Evolutionary conservation across 305 asterid genomes (phyloP).

Genomic region (Rubia peregrina): DNA sequence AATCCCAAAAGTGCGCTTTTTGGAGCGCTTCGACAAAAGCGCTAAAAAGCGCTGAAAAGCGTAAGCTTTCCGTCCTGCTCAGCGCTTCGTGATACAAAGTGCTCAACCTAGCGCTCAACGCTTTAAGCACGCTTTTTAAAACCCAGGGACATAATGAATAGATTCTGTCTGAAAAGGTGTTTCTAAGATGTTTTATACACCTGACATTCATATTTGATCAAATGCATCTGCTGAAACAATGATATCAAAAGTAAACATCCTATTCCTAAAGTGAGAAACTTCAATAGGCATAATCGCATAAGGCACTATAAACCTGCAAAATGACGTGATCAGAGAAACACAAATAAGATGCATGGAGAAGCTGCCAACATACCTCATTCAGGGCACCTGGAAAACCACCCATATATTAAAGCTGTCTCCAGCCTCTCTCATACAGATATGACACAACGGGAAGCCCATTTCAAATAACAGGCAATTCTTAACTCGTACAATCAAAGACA

Average conservation of each 20-base stretch:
- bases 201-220: background rate
- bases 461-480: background rate
- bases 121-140: too few relatives aligned
- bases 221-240: background rate
- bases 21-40: too few relatives aligned
- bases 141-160: background rate
- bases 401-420: conserved; percentile 63
- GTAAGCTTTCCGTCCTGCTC: too few relatives aligned
- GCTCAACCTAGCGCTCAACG: too few relatives aligned
- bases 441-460: conserved; percentile 61
- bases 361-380: conserved; percentile 46
- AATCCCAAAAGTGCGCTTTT: too few relatives aligned
- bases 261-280: background rate
- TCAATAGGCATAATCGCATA: background rate
- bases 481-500: background rate
- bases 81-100: too few relatives aligned
- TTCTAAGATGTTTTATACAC: background rate
- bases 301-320: background rate
- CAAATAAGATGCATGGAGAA: background rate
- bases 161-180: background rate
- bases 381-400: conserved; percentile 91
- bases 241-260: background rate
- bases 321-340: background rate
- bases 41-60: too few relatives aligned
- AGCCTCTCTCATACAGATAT: conserved; percentile 82